Conservation (phyloP, 1,284 basidiomycete species). For the Trichosporon inkin region DNA sequence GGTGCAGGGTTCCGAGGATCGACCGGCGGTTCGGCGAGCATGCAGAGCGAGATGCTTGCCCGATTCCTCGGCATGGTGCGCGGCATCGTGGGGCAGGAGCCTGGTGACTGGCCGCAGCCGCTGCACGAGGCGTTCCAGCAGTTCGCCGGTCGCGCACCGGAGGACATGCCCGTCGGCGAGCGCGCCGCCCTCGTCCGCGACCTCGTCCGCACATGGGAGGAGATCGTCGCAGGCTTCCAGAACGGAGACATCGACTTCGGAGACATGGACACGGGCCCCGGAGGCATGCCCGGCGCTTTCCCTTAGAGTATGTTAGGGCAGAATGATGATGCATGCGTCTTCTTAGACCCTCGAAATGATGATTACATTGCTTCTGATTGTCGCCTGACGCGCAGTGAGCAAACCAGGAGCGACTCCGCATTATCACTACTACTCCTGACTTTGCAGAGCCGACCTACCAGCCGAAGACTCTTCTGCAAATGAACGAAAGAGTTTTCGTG, state of each 20-base stretch:
- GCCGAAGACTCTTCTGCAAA: too few species aligned
- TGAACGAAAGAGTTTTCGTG: too few species aligned
- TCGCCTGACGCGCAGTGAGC: background rate
- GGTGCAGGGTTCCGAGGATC: conserved; percentile 15
- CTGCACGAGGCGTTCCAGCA: conserved; percentile 19
- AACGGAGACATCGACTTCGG: conserved; percentile 15
- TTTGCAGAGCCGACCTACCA: too few species aligned
- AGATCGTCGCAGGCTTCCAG: conserved; percentile 15
- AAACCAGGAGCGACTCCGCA: too few species aligned
- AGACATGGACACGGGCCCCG: conserved; percentile 7
- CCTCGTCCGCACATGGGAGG: conserved; percentile 22
- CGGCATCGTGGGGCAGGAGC: conserved; percentile 15
- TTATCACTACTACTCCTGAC: background rate
- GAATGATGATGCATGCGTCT: background rate
- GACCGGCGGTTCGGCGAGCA: background rate
- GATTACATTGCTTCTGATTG: too few species aligned
- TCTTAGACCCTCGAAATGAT: background rate
- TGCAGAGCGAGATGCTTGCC: conserved; percentile 14
- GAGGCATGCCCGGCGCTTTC: conserved; percentile 20
- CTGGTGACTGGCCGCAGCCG: conserved; percentile 15
- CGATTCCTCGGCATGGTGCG: conserved; percentile 20
- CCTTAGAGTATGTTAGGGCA: conserved; percentile 9
- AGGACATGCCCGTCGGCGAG: conserved; percentile 18
- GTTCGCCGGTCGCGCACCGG: conserved; percentile 15
- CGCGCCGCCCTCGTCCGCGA: conserved; percentile 16